A percentile compares a stretch with the other conserved stretches of the same genome.
Evolutionary conservation across 192 early-diverging fungal genomes (phyloP).

Genomic region (Lunasporangiospora selenospora): DNA sequence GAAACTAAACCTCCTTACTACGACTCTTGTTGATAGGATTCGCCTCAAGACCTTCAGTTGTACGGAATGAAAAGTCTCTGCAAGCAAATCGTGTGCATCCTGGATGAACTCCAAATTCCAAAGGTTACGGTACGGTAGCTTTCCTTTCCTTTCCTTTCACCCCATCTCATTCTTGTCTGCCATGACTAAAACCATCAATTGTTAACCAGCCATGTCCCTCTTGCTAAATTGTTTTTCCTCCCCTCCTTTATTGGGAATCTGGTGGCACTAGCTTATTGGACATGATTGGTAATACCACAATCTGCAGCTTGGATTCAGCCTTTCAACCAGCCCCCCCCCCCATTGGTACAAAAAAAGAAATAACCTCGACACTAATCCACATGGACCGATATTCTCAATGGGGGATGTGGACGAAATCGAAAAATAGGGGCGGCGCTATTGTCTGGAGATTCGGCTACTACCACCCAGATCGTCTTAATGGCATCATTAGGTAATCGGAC

Average conservation of each 20-base stretch:
- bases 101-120: conserved; percentile 62
- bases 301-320: too few species aligned
- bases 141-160: too few species aligned
- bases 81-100: conserved; percentile 59
- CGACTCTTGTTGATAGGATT: conserved; percentile 12
- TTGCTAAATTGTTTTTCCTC: background rate
- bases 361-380: background rate
- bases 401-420: too few species aligned
- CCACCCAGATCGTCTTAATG: conserved; percentile 26
- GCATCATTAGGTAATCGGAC: conserved; percentile 47
- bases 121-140: conserved; percentile 44
- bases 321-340: too few species aligned
- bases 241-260: background rate
- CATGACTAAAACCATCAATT: background rate
- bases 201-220: background rate
- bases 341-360: too few species aligned
- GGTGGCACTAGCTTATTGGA: conserved; percentile 34
- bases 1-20: too few species aligned
- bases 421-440: conserved; percentile 30
- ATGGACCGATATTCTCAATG: too few species aligned
- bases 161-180: too few species aligned
- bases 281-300: conserved; percentile 46
- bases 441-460: conserved; percentile 44
- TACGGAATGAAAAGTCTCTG: conserved; percentile 64
- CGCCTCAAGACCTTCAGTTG: conserved; percentile 46